These are phyloP conservation scores for Fusarium aywerte DNA, from an alignment of 2,329 filamentous ascomycete genomes.

Conservation along the genomic window DNA sequence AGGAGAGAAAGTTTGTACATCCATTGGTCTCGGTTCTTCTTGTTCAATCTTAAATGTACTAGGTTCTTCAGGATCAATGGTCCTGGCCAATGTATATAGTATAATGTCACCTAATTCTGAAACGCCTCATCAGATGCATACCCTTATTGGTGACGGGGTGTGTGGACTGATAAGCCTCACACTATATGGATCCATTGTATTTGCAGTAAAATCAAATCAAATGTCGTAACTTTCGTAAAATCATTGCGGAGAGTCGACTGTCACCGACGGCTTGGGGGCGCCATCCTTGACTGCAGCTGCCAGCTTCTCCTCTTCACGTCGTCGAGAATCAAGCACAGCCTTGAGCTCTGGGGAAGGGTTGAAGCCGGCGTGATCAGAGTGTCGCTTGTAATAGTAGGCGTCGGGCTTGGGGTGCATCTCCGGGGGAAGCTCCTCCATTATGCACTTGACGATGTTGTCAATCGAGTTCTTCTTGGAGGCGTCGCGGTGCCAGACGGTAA, in stretches of 20 bases:
- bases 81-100: conserved; percentile 28
- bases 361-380: conserved; percentile 88
- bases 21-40: conserved; percentile 3
- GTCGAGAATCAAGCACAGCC: conserved; percentile 67
- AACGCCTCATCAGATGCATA: conserved; percentile 48
- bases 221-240: conserved; percentile 32
- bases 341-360: conserved; percentile 70
- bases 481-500: conserved; percentile 94
- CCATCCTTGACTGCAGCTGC: conserved; percentile 39
- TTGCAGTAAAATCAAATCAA: conserved; percentile 17
- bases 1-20: neutral
- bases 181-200: conserved; percentile 18
- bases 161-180: conserved; percentile 25
- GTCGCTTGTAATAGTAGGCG: conserved; percentile 87
- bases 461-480: conserved; percentile 82
- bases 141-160: conserved; percentile 28
- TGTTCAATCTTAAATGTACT: conserved; percentile 21
- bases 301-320: conserved; percentile 55
- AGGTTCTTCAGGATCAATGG: conserved; percentile 24
- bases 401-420: conserved; percentile 78
- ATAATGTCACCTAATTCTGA: conserved; percentile 41
- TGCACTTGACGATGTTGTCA: conserved; percentile 76
- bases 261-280: conserved; percentile 44
- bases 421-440: conserved; percentile 77
- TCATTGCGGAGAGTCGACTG: conserved; percentile 45